Evolutionary conservation across 1,284 basidiomycete genomes (phyloP), one percentile per base, ranked within the genome.

Genomic region (Ustilago hordei): DNA sequence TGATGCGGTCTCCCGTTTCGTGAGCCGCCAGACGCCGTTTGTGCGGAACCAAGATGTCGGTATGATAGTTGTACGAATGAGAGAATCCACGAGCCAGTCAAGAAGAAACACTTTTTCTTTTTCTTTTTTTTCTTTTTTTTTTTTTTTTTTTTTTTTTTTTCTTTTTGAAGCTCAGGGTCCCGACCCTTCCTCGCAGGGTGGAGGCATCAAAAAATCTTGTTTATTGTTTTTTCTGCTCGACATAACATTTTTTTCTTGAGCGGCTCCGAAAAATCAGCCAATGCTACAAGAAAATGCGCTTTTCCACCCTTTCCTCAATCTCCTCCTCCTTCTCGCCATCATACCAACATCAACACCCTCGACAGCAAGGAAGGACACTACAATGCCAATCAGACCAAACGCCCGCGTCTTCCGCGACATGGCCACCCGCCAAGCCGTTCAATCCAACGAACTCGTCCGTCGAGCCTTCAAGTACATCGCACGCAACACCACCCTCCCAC

Each of bases 401-500:
- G 80, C 80, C 9, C 60, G 81, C 35, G 69, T 83, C 31, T 68
- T 83, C 54, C 83, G 84, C 41, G 84, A 85, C 66, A 82, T 84
- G 75, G 78, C 84, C 5, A 78, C 75, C 17, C 81, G 84, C 39
- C 80, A 84, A 39, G 67, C 82, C n/a, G 84, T 85, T n/a, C 67
- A 80, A 55, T 82, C 81, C 58, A 81, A 83, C 72, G 84, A 85
- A 71, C 72, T 85, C 52, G 67, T 85, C 39, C 79, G 84, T 34
- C 73, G 81, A 2, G 83, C 84, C 8, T 85, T 83, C 82, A 84
- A 85, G 53, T 85, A 84, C 76, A 78, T 85, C 13, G 83, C 84
- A 0, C 78, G 84, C 32, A 85, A 85, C 71, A 84, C 83, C 19
- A 83, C 83, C 2, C 59, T 85, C 35, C 80, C 83, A 11, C 63